A percentile compares a stretch with the other conserved stretches of the same genome.
phyloP scores from a whole-genome alignment of 2,329 filamentous ascomycete genomes.

The Xylariaceae sp. region DNA sequence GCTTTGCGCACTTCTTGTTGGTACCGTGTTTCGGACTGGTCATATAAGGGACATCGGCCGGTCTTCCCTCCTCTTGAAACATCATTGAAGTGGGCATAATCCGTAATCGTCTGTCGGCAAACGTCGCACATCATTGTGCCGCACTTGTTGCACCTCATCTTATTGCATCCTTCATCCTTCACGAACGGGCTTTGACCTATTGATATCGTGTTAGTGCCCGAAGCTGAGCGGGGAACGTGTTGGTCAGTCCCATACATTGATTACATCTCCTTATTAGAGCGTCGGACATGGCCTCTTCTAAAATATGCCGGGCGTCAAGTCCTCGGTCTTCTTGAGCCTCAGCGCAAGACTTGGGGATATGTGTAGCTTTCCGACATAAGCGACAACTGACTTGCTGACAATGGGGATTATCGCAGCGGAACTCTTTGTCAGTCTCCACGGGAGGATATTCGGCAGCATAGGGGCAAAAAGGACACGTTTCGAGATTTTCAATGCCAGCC shows the following conservation, averaged over 20 bases:
- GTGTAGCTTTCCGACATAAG: slow-evolving; percentile 63
- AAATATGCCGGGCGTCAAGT: slow-evolving; percentile 56
- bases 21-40: slow-evolving; percentile 57
- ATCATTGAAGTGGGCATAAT: slow-evolving; percentile 70
- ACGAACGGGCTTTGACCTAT: slow-evolving; percentile 70
- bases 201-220: slow-evolving; percentile 1
- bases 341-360: slow-evolving; percentile 68
- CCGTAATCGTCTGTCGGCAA: slow-evolving; percentile 59
- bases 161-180: slow-evolving; percentile 78
- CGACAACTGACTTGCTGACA: slow-evolving; percentile 65
- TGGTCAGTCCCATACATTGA: slow-evolving; percentile 40
- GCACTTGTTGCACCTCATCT: slow-evolving; percentile 69
- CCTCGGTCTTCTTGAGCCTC: slow-evolving; percentile 60
- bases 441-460: slow-evolving; percentile 72
- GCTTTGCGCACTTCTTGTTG: slow-evolving; percentile 60
- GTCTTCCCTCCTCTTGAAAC: slow-evolving; percentile 39
- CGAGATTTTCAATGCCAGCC: slow-evolving; percentile 68
- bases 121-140: slow-evolving; percentile 61
- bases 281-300: slow-evolving; percentile 82
- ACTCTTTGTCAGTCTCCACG: slow-evolving; percentile 65
- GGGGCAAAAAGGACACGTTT: slow-evolving; percentile 76
- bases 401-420: slow-evolving; percentile 63
- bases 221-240: too few species aligned
- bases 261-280: slow-evolving; percentile 77
- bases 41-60: slow-evolving; percentile 65